These are phyloP conservation scores for Decorospora gaudefroyi DNA, from an alignment of 2,329 filamentous ascomycete genomes.

Conservation along the genomic window DNA sequence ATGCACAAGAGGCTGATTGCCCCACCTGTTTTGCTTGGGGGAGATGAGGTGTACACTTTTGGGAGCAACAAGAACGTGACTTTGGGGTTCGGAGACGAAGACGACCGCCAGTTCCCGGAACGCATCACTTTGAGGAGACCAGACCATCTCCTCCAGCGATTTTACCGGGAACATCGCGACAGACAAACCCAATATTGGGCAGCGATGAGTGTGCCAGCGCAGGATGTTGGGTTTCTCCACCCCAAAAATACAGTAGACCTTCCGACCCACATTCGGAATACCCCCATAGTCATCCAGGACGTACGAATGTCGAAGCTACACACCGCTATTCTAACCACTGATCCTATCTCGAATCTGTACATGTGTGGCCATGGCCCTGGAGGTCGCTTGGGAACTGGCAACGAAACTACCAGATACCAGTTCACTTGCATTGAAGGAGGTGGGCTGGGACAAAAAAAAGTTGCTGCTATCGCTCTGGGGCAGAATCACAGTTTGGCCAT, in stretches of 20 bases:
- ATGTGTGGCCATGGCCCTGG: conserved; percentile 90
- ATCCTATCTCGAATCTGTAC: conserved; percentile 88
- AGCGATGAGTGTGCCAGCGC: conserved; percentile 40
- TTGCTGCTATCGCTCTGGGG: conserved; percentile 79
- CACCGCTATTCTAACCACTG: conserved; percentile 83
- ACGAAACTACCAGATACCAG: conserved; percentile 85
- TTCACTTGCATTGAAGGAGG: conserved; percentile 82
- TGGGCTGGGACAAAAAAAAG: conserved; percentile 70
- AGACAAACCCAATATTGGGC: conserved; percentile 48
- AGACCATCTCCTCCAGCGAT: conserved; percentile 72
- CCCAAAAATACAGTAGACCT: conserved; percentile 59
- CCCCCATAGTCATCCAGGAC: conserved; percentile 76
- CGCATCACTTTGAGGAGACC: conserved; percentile 77
- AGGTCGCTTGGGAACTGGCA: conserved; percentile 84
- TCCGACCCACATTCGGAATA: conserved; percentile 72
- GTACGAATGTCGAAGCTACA: conserved; percentile 89
- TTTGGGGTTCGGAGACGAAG: conserved; percentile 90
- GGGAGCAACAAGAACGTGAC: conserved; percentile 96
- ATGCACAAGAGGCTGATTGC: conserved; percentile 32
- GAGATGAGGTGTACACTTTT: conserved; percentile 90
- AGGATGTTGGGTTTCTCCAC: conserved; percentile 32
- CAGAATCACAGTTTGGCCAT: conserved; percentile 90
- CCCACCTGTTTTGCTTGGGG: conserved; percentile 54
- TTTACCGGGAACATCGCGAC: conserved; percentile 70
- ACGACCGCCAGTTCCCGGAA: conserved; percentile 92